These are phyloP conservation scores for Tetrapisispora namnaoensis DNA, from an alignment of 805 yeast species.

Conservation along the genomic window DNA sequence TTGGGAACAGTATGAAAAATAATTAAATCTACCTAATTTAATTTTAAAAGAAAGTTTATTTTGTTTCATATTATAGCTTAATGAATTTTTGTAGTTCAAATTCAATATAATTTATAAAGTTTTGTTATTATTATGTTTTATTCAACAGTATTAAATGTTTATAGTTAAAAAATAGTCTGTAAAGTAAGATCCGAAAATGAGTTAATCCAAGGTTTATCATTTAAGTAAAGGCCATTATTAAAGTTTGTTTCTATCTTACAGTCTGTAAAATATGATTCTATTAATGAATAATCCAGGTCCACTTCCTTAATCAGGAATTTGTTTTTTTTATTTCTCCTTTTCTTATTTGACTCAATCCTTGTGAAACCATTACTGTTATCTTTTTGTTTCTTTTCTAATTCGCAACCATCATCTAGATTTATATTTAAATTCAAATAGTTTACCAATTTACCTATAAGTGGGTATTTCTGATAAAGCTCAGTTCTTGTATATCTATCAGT, in stretches of 20 bases:
- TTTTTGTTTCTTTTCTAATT: constrained; percentile 8
- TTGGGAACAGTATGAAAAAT: constrained; percentile 74
- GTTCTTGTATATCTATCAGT: constrained; percentile 41
- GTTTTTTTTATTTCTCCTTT: constrained; percentile 10
- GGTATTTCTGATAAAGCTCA: constrained; percentile 37
- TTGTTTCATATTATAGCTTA: neutral
- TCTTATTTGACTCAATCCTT: constrained; percentile 15
- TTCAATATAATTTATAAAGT: neutral
- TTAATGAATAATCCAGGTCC: constrained; percentile 14
- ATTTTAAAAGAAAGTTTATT: neutral
- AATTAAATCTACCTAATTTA: neutral
- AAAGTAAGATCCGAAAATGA: constrained; percentile 45
- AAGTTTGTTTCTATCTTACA: constrained; percentile 19
- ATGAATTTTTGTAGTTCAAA: neutral
- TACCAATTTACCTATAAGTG: constrained; percentile 34
- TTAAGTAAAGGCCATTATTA: constrained; percentile 14
- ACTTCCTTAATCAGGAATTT: constrained; percentile 12
- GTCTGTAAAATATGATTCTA: constrained; percentile 12
- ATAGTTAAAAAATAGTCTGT: constrained; percentile 25
- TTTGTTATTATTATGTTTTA: neutral
- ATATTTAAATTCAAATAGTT: constrained; percentile 9
- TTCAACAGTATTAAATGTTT: too few relatives aligned
- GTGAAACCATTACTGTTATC: constrained; percentile 15
- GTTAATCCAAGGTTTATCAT: constrained; percentile 35
- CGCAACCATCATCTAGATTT: constrained; percentile 10